Base-by-base conservation (phyloP, 1,284 basidiomycete genomes). In the Uromyces viciae-fabae region DNA sequence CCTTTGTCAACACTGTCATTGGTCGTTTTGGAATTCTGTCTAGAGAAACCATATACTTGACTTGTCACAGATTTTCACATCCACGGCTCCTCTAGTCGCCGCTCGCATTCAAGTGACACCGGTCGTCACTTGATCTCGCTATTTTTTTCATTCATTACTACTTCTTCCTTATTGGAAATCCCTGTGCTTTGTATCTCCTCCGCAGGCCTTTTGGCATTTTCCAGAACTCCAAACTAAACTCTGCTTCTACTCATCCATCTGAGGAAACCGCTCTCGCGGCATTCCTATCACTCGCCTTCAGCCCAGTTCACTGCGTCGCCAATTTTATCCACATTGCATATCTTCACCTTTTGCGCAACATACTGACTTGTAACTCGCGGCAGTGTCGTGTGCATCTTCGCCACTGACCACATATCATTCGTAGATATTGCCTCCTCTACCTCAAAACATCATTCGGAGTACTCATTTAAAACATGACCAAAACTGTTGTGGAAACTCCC, bases 31-130 rank as follows among this genome's bases (percentile, higher is more conserved):
- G 62, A 66, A 33, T 33, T 60, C 56, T 31, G 56, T 60, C 25
- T 25, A 66, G 25, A 58, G 56, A 58, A 38, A 40, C 36, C 36
- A 31, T 33, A 62, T 62, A n/a, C 60, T 62, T 33, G 60, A 66
- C 62, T 66, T 66, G 62, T 66, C 62, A 66, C 62, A 66, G 62
- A 66, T 66, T 66, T 66, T 66, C 62, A 31, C 62, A 66, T 66
- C 33, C 62, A 66, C 38, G 36, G 40, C 40, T 36, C 38, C 14
- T 14, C 36, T 66, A 22, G 46, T n/a, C 28, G 25, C 56, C 36
- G 56, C 56, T 60, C 56, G 36, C 11, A 33, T 25, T 60, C 56
- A 31, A 60, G 56, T 60, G 22, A 56, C 52, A 5, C 19, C n/a
- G n/a, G n/a, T 60, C 56, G 9, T 25, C 36, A 60, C 25, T 60